A percentile compares a stretch with the other conserved stretches of the same genome.
Evolutionary conservation across 306 rosid genomes (phyloP).

Genomic region (Acacia crassicarpa): DNA sequence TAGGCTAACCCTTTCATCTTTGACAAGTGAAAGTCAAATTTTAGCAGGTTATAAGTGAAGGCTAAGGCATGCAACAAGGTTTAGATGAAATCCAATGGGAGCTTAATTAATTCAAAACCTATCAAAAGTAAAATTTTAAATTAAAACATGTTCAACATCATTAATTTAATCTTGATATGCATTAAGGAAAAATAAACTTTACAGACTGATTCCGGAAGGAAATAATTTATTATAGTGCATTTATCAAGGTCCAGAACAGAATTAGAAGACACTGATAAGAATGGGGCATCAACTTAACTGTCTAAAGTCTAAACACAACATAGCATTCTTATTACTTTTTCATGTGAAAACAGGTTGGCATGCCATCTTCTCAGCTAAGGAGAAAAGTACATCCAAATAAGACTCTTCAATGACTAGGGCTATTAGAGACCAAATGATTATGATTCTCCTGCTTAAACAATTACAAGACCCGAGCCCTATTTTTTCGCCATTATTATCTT

Average conservation of each 20-base stretch:
- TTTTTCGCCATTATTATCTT: constrained; percentile 9
- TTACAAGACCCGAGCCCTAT: neutral
- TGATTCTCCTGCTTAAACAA: constrained; percentile 11
- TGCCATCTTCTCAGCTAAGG: constrained; percentile 6
- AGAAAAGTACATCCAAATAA: constrained; percentile 10
- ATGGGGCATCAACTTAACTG: constrained; percentile 18
- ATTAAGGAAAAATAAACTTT: neutral
- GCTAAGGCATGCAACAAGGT: constrained; percentile 9
- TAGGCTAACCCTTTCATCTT: neutral
- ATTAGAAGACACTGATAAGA: constrained; percentile 7
- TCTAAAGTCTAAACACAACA: neutral
- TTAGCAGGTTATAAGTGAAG: constrained; percentile 6
- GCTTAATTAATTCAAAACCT: neutral
- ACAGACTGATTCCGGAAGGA: constrained; percentile 3
- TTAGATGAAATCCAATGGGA: neutral
- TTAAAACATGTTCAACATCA: neutral
- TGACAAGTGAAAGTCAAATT: neutral
- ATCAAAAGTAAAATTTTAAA: neutral
- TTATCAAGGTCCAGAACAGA: constrained; percentile 7
- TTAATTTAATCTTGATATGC: neutral
- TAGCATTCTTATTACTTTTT: constrained; percentile 1
- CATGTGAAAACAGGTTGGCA: neutral
- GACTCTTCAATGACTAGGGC: constrained; percentile 13
- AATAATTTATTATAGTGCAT: neutral
- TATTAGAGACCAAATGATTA: constrained; percentile 11